A percentile compares a stretch with the other conserved stretches of the same genome.
phyloP scores from a whole-genome alignment of 306 rosid genomes.

The Morella rubra region DNA sequence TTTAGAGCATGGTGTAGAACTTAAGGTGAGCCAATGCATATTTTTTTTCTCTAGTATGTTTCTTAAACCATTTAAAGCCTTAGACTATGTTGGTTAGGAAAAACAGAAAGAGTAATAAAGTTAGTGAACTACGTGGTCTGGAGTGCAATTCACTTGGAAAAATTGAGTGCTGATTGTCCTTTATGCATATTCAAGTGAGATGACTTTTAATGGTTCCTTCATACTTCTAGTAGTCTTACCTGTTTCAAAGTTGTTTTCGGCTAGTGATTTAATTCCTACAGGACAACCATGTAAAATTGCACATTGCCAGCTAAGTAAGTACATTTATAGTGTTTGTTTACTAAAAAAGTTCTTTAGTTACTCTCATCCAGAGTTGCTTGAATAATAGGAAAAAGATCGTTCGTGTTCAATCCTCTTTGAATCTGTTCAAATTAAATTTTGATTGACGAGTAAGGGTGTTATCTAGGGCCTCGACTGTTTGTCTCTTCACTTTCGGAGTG shows the following conservation, averaged over 20 bases:
- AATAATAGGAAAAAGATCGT: neutral
- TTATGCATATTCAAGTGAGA: neutral
- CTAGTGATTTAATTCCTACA: too few species aligned
- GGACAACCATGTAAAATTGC: neutral
- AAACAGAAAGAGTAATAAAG: too few species aligned
- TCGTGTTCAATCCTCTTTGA: neutral
- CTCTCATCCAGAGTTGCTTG: neutral
- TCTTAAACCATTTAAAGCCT: neutral
- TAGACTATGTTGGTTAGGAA: neutral
- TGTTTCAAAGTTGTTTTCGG: too few species aligned
- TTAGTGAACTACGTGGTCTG: neutral
- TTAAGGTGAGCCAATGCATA: constrained; percentile 47
- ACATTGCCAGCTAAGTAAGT: too few species aligned
- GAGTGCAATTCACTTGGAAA: neutral
- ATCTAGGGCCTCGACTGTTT: constrained; percentile 7
- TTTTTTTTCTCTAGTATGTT: neutral
- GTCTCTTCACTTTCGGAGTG: constrained; percentile 16
- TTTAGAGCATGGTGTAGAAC: constrained; percentile 73
- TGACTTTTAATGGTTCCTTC: neutral
- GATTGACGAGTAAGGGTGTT: too few species aligned
- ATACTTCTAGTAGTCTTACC: too few species aligned
- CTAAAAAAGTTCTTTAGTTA: neutral
- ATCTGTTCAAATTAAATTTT: neutral
- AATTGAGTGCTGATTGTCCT: neutral
- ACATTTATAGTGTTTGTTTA: too few species aligned